Conservation (phyloP, 257 asterid species). For the Echites panduratus region DNA sequence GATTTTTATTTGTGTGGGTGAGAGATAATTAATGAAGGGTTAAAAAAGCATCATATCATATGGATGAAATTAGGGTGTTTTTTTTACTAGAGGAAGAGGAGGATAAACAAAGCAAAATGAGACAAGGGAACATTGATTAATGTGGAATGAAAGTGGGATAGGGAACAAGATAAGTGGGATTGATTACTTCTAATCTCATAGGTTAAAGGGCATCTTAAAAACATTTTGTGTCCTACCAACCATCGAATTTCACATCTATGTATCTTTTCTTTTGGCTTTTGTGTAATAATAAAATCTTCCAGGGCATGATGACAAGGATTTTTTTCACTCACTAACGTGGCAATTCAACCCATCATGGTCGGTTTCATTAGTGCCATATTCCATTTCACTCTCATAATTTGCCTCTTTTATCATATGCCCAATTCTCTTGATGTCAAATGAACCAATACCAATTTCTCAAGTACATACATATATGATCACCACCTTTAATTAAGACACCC, state of each 20-base stretch:
- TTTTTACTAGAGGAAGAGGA: neutral
- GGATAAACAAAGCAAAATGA: slow-evolving; percentile 17
- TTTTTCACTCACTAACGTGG: slow-evolving; percentile 28
- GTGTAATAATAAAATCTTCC: slow-evolving; percentile 25
- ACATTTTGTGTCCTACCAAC: slow-evolving; percentile 35
- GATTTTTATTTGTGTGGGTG: too few relatives aligned
- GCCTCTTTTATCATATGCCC: slow-evolving; percentile 22
- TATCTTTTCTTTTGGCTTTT: neutral
- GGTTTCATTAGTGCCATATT: slow-evolving; percentile 28
- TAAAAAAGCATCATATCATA: too few relatives aligned
- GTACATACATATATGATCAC: too few relatives aligned
- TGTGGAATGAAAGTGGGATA: slow-evolving; percentile 28
- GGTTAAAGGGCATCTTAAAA: slow-evolving; percentile 28
- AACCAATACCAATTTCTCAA: slow-evolving; percentile 28
- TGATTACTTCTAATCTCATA: slow-evolving; percentile 35
- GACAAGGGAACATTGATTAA: slow-evolving; percentile 43
- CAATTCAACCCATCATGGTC: slow-evolving; percentile 26
- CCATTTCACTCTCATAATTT: slow-evolving; percentile 20
- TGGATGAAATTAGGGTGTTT: too few relatives aligned
- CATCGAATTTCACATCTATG: slow-evolving; percentile 2
- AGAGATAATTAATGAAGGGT: too few relatives aligned
- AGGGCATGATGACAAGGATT: slow-evolving; percentile 25
- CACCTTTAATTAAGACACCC: too few relatives aligned
- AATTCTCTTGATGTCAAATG: slow-evolving; percentile 17
- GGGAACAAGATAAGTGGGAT: slow-evolving; percentile 47